Percentiles rank a stretch among this genome's conserved stretches.
Evolutionary conservation across 1,284 basidiomycete genomes (phyloP).

Genomic region (Ganoderma resinaceum): DNA sequence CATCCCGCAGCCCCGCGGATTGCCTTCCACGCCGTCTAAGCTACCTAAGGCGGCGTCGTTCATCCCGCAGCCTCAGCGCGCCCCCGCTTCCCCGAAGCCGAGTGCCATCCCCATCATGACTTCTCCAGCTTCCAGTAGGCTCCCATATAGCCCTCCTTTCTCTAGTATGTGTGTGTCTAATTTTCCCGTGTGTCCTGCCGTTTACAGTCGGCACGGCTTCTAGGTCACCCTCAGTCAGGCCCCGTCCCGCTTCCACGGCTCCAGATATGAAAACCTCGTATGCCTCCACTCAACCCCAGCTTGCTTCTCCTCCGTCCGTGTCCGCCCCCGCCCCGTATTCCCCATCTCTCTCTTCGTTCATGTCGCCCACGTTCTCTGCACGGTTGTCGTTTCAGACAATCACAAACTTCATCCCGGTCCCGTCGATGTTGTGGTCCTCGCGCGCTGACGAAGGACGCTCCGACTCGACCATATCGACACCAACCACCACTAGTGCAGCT

Average conservation of each 20-base stretch:
- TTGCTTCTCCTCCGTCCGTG: not conserved
- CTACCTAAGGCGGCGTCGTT: slow-evolving; percentile 50
- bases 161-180: slow-evolving; percentile 41
- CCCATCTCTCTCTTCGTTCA: slow-evolving; percentile 46
- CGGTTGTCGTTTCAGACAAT: slow-evolving; percentile 54
- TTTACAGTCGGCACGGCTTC: slow-evolving; percentile 29
- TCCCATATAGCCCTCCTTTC: slow-evolving; percentile 34
- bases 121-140: slow-evolving; percentile 35
- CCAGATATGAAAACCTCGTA: slow-evolving; percentile 29
- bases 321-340: slow-evolving; percentile 29
- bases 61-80: slow-evolving; percentile 56
- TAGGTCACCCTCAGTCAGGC: slow-evolving; percentile 29
- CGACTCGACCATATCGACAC: slow-evolving; percentile 31
- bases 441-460: slow-evolving; percentile 26
- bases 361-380: slow-evolving; percentile 58
- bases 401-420: slow-evolving; percentile 63
- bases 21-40: slow-evolving; percentile 36
- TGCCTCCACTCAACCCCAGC: slow-evolving; percentile 13
- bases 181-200: slow-evolving; percentile 23
- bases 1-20: slow-evolving; percentile 54
- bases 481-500: slow-evolving; percentile 32
- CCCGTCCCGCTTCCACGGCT: slow-evolving; percentile 33
- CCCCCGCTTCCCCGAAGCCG: slow-evolving; percentile 28
- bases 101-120: slow-evolving; percentile 41
- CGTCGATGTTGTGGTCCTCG: slow-evolving; percentile 55